A percentile compares a stretch with the other conserved stretches of the same genome.
These are phyloP conservation scores for Mortierella sp. DNA, from an alignment of 371 early-diverging fungal genomes.

Conservation along the genomic window DNA sequence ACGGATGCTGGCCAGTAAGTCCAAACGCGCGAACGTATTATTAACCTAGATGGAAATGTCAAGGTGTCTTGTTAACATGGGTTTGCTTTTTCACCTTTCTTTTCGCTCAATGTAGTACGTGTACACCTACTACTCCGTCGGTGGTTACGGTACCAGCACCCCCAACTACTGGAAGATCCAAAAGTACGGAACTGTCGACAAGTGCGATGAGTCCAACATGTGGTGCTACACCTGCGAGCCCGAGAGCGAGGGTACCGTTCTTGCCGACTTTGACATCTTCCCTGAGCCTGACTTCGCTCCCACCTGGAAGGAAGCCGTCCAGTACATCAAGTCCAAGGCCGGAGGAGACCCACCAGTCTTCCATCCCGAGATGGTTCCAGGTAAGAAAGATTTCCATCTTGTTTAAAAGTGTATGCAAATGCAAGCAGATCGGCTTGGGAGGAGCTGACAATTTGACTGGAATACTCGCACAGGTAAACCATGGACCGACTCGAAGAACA, in stretches of 20 bases:
- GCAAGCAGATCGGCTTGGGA: background rate
- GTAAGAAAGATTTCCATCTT: background rate
- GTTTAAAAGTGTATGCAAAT: too few relatives aligned
- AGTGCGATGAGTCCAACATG: slow-evolving; percentile 44
- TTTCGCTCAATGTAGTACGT: too few relatives aligned
- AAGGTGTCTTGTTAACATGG: too few relatives aligned
- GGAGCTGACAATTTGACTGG: background rate
- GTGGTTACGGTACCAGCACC: slow-evolving; percentile 48
- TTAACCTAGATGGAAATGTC: too few relatives aligned
- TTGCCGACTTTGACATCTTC: slow-evolving; percentile 53
- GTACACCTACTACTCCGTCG: slow-evolving; percentile 51
- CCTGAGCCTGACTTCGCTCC: slow-evolving; percentile 43
- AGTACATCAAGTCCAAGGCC: slow-evolving; percentile 29
- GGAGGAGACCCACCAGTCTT: slow-evolving; percentile 33
- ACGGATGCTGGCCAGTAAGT: slow-evolving; percentile 53
- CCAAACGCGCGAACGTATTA: too few relatives aligned
- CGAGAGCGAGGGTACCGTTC: slow-evolving; percentile 32
- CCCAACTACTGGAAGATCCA: slow-evolving; percentile 53
- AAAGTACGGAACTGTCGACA: slow-evolving; percentile 29
- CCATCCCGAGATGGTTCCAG: slow-evolving; percentile 51
- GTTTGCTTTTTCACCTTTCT: too few relatives aligned
- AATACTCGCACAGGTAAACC: slow-evolving; percentile 9
- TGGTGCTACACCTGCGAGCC: slow-evolving; percentile 56
- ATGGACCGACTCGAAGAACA: slow-evolving; percentile 43
- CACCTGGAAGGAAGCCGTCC: slow-evolving; percentile 39